Base-by-base conservation (phyloP, 2,329 filamentous ascomycete genomes). In the Hypoxylon sp. region DNA sequence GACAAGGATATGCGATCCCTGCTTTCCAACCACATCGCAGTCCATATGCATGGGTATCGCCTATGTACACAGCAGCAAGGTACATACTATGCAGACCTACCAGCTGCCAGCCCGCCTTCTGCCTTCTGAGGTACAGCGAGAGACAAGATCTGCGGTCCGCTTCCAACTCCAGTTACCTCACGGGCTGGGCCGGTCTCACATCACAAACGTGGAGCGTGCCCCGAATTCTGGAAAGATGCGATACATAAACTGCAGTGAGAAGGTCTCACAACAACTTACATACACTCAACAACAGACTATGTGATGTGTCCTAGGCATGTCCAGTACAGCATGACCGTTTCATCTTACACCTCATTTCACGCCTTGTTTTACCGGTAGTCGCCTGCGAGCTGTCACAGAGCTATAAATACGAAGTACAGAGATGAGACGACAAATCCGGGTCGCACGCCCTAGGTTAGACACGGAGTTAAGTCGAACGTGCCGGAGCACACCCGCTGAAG, bases 21-120 rank as follows among this genome's bases (percentile, higher is more conserved):
- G 53, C n/a, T 40, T 52, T 60, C 60, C 54, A 58, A 63, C 60
- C 60, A 63, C 48, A 46, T 52, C 55, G 49, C 49, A 60, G 50
- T 58, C 60, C 60, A 42, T 13, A 54, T 53, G 57, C 60, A 55
- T 63, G 60, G 57, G 40, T 42, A 23, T 18, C 49, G 27, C 27
- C 18, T 46, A 27, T 9, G 26, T 27, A 27, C 26, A 27, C 11
- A 9, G 27, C 13, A 29, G 8, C n/a, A n/a, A n/a, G n/a, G n/a
- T n/a, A n/a, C n/a, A n/a, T n/a, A n/a, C n/a, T n/a, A n/a, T n/a
- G n/a, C n/a, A n/a, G n/a, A n/a, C n/a, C n/a, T n/a, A n/a, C n/a
- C n/a, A n/a, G n/a, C n/a, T n/a, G n/a, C n/a, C n/a, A n/a, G n/a
- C n/a, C n/a, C n/a, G n/a, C n/a, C n/a, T n/a, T 21, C 27, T 35